Percentiles rank a stretch among this genome's conserved stretches.
Conservation (phyloP, 2,329 filamentous ascomycete species). For the Trichoderma sp. region DNA sequence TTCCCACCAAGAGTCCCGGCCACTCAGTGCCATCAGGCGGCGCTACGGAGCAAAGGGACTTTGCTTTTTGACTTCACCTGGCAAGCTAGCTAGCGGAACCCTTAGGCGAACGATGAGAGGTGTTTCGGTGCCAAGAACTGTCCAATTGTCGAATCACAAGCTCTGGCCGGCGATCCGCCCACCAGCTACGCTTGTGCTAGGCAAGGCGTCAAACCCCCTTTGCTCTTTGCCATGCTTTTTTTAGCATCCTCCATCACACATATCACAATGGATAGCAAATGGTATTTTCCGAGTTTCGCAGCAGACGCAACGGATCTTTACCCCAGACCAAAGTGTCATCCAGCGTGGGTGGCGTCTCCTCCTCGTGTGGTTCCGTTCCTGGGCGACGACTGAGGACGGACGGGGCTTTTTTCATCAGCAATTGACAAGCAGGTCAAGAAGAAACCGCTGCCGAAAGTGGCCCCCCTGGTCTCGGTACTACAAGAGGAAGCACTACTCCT, state of each 20-base stretch:
- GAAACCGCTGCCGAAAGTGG: neutral
- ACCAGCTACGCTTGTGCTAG: conserved; percentile 11
- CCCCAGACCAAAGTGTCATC: neutral
- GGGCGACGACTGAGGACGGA: neutral
- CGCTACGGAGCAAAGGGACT: conserved; percentile 5
- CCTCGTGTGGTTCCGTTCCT: conserved; percentile 9
- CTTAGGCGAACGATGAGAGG: conserved; percentile 1
- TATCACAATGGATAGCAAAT: neutral
- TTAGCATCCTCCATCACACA: conserved; percentile 1
- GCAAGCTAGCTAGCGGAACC: conserved; percentile 16
- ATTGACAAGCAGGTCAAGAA: neutral
- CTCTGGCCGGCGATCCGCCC: conserved; percentile 12
- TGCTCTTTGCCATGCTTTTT: conserved; percentile 12
- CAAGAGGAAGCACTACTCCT: neutral
- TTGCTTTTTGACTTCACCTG: neutral
- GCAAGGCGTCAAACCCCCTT: conserved; percentile 1
- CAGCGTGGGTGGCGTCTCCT: conserved; percentile 6
- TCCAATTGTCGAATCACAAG: conserved; percentile 19
- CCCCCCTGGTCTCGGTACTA: conserved; percentile 17
- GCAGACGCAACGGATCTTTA: neutral
- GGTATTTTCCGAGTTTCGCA: conserved; percentile 2
- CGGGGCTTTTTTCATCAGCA: neutral
- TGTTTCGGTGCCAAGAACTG: conserved; percentile 1
- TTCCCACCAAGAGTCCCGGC: neutral
- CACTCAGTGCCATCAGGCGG: neutral